phyloP scores from a whole-genome alignment of 83 land plant genomes.

The Thuja plicata region DNA sequence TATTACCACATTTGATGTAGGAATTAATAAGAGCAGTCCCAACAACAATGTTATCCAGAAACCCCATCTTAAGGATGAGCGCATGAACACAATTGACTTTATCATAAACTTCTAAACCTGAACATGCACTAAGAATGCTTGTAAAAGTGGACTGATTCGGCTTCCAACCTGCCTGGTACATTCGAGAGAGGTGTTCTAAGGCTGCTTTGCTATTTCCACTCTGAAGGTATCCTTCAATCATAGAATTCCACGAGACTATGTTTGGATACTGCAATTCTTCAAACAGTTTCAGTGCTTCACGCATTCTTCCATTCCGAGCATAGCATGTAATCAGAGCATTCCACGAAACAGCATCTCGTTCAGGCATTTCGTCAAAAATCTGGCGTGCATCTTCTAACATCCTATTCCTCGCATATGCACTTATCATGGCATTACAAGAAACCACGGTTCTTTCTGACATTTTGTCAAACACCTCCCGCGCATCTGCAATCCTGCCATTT shows the following conservation, averaged over 20 bases:
- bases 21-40: conserved; percentile 8
- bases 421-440: neutral
- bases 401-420: neutral
- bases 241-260: conserved; percentile 1
- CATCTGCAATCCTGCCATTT: neutral
- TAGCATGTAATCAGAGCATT: conserved; percentile 5
- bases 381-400: neutral
- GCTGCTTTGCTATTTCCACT: neutral
- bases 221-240: conserved; percentile 1
- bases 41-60: neutral
- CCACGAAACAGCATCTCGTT: conserved; percentile 9
- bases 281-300: neutral
- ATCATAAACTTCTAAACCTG: neutral
- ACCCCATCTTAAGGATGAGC: neutral
- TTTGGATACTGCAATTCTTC: neutral
- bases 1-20: neutral
- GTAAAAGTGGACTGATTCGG: conserved; percentile 4
- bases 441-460: neutral
- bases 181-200: neutral
- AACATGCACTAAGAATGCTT: neutral
- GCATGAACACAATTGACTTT: neutral
- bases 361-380: conserved; percentile 2
- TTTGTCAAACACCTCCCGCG: neutral
- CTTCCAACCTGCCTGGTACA: neutral
- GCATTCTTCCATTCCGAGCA: conserved; percentile 8